Base-by-base conservation (phyloP, 2,329 filamentous ascomycete species). In the Fusarium annulatum region DNA sequence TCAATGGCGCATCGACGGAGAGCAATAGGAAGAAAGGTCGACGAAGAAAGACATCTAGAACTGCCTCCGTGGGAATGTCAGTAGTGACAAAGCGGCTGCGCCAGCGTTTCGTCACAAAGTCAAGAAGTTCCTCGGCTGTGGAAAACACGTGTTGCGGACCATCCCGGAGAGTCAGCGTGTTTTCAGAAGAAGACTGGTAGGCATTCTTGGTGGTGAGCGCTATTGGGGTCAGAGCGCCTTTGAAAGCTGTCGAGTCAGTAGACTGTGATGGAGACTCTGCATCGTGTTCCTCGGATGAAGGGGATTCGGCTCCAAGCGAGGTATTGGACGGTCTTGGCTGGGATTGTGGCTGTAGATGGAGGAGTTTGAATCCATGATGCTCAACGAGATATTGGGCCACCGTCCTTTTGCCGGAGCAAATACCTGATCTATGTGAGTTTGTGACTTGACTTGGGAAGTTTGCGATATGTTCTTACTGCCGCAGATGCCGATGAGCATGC, bases 11-110 rank as follows among this genome's bases (percentile, higher is more conserved):
- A 82, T 98, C 96, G 53, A 98, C 91, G 81, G 94, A 96, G 79
- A 99, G 86, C 39, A 98, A 89, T 56, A 99, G 88, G 86, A 98
- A 98, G 85, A 97, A 98, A 2, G 96, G 96, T 12, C 96, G 90
- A 26, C 92, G 88, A 67, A 91, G 85, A 57, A 98, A 90, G 30
- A 91, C 87, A 76, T 98, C 94, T 9, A 97, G 88, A 12, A 92
- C 88, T 6, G 82, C 81, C 75, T 95, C 92, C 75, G 91, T 90
- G 84, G 91, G 90, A 71, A 98, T 91, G 79, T 96, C 92, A 7
- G 93, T 96, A 5, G 92, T 96, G 21, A 98, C 94, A 89, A 93
- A 99, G 62, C 91, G 90, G 64, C 92, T 88, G 73, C 89, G 90
- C 96, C 96, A 99, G 81, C 90, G 86, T 80, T 90, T 90, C 7